phyloP scores from a whole-genome alignment of 441 rosid genomes.

The Populus hybrid region DNA sequence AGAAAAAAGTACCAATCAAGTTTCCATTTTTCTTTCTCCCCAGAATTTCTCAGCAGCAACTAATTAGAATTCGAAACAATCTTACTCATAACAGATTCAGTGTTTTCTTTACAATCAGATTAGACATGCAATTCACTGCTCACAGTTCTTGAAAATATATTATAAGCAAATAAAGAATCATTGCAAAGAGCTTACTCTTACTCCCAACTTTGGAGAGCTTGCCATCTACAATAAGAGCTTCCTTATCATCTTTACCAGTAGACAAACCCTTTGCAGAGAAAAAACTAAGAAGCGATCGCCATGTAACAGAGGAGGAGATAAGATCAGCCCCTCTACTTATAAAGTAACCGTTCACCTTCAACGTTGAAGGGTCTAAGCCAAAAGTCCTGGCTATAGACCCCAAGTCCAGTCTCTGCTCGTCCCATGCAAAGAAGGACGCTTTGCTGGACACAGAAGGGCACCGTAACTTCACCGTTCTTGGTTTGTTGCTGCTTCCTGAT shows the following conservation, averaged over 20 bases:
- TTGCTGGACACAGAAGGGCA: constrained; percentile 58
- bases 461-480: constrained; percentile 47
- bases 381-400: constrained; percentile 59
- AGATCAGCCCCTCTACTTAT: constrained; percentile 71
- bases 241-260: constrained; percentile 51
- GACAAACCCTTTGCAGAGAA: constrained; percentile 74
- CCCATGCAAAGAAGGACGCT: constrained; percentile 40
- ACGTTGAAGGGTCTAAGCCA: constrained; percentile 62
- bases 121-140: not conserved
- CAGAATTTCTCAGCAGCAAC: constrained; percentile 6
- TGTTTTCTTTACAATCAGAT: not conserved
- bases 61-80: not conserved
- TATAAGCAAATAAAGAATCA: not conserved
- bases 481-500: not conserved
- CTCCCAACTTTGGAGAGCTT: constrained; percentile 52
- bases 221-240: constrained; percentile 66
- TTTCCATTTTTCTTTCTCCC: not conserved
- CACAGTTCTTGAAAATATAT: not conserved
- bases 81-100: not conserved
- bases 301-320: constrained; percentile 66
- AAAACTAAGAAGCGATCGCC: constrained; percentile 73
- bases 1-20: not conserved
- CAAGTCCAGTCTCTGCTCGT: constrained; percentile 61
- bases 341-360: constrained; percentile 81
- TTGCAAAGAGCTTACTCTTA: constrained; percentile 42